A percentile compares a stretch with the other conserved stretches of the same genome.
Conservation (phyloP, 2,329 filamentous ascomycete species). For the Fusarium hostae region DNA sequence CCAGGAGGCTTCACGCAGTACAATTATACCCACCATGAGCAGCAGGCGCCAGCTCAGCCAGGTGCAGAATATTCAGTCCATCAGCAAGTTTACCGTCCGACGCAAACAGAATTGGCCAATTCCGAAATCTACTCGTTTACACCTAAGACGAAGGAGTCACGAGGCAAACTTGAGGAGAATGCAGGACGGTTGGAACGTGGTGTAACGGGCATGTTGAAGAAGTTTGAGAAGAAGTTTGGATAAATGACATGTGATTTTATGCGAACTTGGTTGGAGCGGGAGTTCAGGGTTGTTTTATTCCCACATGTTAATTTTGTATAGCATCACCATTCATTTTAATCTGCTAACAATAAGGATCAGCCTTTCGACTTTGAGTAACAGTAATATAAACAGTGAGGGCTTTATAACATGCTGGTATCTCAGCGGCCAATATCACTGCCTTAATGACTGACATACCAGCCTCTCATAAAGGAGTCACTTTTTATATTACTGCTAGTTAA, state of each 20-base stretch:
- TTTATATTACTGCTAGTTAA: background rate
- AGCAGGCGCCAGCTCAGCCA: slow-evolving; percentile 36
- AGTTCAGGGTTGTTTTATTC: slow-evolving; percentile 23
- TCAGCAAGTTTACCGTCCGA: slow-evolving; percentile 76
- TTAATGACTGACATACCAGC: too few relatives aligned
- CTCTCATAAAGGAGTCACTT: background rate
- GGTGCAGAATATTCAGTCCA: slow-evolving; percentile 68
- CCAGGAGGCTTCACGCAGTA: slow-evolving; percentile 69
- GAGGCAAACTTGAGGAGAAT: slow-evolving; percentile 70
- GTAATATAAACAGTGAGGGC: too few relatives aligned
- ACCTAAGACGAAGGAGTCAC: slow-evolving; percentile 55
- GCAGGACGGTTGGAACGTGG: slow-evolving; percentile 76
- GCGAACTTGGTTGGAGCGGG: slow-evolving; percentile 14
- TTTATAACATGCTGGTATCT: too few relatives aligned
- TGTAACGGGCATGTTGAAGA: slow-evolving; percentile 78
- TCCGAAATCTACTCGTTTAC: slow-evolving; percentile 50
- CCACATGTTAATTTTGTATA: slow-evolving; percentile 12
- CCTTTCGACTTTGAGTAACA: background rate
- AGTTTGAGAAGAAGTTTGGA: slow-evolving; percentile 80
- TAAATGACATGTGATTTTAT: slow-evolving; percentile 43
- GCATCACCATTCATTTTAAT: background rate
- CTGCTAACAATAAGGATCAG: background rate
- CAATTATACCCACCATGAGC: slow-evolving; percentile 50
- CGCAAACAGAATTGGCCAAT: slow-evolving; percentile 66
- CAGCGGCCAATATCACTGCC: background rate